Evolutionary conservation across 2,329 filamentous ascomycete species (phyloP), one percentile per base, ranked within the genome.

Genomic region (Phialophora chinensis): DNA sequence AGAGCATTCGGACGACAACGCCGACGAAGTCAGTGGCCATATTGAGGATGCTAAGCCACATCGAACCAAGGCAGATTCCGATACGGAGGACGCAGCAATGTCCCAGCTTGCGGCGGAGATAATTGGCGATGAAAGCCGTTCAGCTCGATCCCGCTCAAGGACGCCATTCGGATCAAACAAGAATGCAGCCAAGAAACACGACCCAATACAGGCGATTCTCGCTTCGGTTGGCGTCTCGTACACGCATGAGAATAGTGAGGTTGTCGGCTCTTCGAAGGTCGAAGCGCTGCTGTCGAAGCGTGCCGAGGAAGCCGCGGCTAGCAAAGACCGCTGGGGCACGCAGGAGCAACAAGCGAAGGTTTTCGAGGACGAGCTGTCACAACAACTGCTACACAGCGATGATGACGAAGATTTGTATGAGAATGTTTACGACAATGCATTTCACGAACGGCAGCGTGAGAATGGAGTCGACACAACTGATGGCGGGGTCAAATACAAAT

Each of bases 241-340:
- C 77, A 96, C 93, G 0, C 95, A 99, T 75, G 91, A 98, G 73
- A 99, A 99, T 76, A 92, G 91, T 1, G 93, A 99, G 78, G 93
- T 99, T 14, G 87, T 99, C 64, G 95, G 95, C 11, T 90, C 92
- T 0, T 95, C 91, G n/a, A 92, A 90, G 72, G 86, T 97, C n/a
- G 95, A 99, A 79, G 90, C 91, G 69, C 87, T 90, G 65, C 86
- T 99, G 4, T 93, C 91, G 54, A 88, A 89, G 23, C 88, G 87
- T 50, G 95, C 94, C 4, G 88, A 90, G 74, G 77, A 79, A 44
- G 75, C 76, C 27, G 69, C 67, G 31, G 53, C 49, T n/a, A 44
- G 29, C 14, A 29, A 60, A 7, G 33, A 52, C 20, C 35, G 59
- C 7, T 63, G 69, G 58, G 62, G 60, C 23, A 66, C 64, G 10